Evolutionary conservation across 768 basidiomycete genomes (phyloP).

Genomic region (Mycena chlorophos): DNA sequence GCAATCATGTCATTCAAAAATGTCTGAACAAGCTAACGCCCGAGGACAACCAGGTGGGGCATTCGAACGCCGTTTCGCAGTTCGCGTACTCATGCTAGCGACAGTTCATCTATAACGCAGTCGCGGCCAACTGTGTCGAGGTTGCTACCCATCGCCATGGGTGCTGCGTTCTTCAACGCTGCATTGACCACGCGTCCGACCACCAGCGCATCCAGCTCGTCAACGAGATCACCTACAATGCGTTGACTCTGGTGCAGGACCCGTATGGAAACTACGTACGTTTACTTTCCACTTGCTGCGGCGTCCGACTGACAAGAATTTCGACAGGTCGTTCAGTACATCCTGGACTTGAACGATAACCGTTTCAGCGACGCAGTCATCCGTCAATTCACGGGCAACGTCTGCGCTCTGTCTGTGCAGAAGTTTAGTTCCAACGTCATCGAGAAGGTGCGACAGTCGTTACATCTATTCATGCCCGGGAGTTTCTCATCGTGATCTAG

Average conservation of each 20-base stretch:
- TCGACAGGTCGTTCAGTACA: conserved; percentile 92
- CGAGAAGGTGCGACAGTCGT: conserved; percentile 66
- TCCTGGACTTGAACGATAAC: conserved; percentile 96
- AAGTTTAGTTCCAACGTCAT: conserved; percentile 99
- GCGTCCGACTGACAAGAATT: conserved; percentile 6
- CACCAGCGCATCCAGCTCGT: conserved; percentile 94
- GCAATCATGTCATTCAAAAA: conserved; percentile 98
- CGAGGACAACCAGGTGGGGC: conserved; percentile 90
- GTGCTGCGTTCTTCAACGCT: conserved; percentile 96
- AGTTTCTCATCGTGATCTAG: conserved; percentile 31
- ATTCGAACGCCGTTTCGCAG: neutral
- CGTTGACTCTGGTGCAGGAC: conserved; percentile 95
- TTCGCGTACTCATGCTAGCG: neutral
- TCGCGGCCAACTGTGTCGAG: conserved; percentile 97
- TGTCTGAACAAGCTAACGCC: conserved; percentile 97
- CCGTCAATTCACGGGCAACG: conserved; percentile 95
- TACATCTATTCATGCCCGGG: conserved; percentile 1
- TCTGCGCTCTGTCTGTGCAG: conserved; percentile 96
- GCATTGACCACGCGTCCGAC: conserved; percentile 97
- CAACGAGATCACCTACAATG: conserved; percentile 98
- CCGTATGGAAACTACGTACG: conserved; percentile 90
- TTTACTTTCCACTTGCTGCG: conserved; percentile 13
- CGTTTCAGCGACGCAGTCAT: conserved; percentile 98
- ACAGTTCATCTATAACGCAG: conserved; percentile 98
- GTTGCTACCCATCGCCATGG: conserved; percentile 98